A percentile compares a stretch with the other conserved stretches of the same genome.
Conservation (phyloP, 2,329 filamentous ascomycete species). For the Penicillium nordicum region DNA sequence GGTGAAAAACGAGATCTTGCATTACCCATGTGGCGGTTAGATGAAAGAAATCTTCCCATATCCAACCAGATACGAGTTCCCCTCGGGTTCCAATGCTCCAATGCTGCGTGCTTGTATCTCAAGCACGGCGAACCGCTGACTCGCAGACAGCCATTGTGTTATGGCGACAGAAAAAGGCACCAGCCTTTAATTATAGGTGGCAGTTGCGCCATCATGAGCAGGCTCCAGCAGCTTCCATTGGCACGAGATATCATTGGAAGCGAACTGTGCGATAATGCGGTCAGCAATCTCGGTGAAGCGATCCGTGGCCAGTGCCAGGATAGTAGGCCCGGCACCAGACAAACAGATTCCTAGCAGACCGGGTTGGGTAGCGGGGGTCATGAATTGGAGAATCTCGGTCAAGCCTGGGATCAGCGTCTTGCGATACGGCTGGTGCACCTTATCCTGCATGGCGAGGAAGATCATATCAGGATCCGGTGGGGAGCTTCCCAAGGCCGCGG, state of each 20-base stretch:
- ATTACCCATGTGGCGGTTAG: slow-evolving; percentile 7
- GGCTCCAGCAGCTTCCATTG: slow-evolving; percentile 85
- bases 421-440: slow-evolving; percentile 94
- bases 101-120: background rate
- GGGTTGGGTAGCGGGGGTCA: slow-evolving; percentile 81
- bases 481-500: slow-evolving; percentile 81
- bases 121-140: background rate
- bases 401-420: slow-evolving; percentile 88
- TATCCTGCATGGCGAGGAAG: slow-evolving; percentile 97
- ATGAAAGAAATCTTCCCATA: background rate
- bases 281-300: slow-evolving; percentile 85
- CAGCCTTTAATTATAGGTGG: slow-evolving; percentile 23
- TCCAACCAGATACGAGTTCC: background rate
- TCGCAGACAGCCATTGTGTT: background rate
- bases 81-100: background rate
- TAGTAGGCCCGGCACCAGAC: slow-evolving; percentile 91
- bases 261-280: slow-evolving; percentile 72
- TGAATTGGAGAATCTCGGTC: slow-evolving; percentile 82
- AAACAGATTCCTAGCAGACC: slow-evolving; percentile 92
- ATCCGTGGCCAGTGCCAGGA: slow-evolving; percentile 83
- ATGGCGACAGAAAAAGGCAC: background rate
- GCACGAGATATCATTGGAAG: slow-evolving; percentile 64
- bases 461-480: slow-evolving; percentile 92
- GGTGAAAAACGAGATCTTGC: slow-evolving; percentile 16
- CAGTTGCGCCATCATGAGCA: slow-evolving; percentile 61